Evolutionary conservation across 1,284 basidiomycete genomes (phyloP).

Genomic region (Xanthoconium separans): DNA sequence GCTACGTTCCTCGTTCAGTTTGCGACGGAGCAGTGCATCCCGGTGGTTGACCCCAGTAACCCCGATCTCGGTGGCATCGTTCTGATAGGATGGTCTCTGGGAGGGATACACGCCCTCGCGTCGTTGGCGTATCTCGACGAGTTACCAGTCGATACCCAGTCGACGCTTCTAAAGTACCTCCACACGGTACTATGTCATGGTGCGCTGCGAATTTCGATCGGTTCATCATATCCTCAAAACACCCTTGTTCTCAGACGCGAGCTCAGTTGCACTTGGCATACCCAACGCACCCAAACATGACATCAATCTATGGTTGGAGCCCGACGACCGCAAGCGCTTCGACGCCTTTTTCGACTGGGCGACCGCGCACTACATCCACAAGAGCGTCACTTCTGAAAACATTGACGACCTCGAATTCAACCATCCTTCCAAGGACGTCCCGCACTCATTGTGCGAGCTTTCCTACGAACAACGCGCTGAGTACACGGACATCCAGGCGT

Average conservation of each 20-base stretch:
- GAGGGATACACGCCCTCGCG: conserved; percentile 7
- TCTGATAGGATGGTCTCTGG: conserved; percentile 29
- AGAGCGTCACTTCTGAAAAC: conserved; percentile 17
- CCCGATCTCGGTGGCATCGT: conserved; percentile 17
- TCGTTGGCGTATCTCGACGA: conserved; percentile 24
- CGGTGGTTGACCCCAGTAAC: conserved; percentile 3
- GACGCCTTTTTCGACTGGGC: conserved; percentile 16
- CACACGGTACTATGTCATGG: conserved; percentile 27
- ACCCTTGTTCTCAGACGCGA: conserved; percentile 9
- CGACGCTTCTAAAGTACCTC: conserved; percentile 21
- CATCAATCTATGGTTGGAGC: background rate
- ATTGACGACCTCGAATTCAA: conserved; percentile 24
- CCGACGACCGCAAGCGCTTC: conserved; percentile 16
- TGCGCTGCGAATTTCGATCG: background rate
- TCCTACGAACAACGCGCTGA: conserved; percentile 14
- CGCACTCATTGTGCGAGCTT: conserved; percentile 18
- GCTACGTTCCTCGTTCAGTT: conserved; percentile 25
- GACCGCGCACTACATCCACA: conserved; percentile 20
- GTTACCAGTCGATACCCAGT: conserved; percentile 4
- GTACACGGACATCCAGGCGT: conserved; percentile 16
- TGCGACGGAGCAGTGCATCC: conserved; percentile 21
- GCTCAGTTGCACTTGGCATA: background rate
- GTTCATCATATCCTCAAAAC: background rate
- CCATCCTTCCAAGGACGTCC: background rate
- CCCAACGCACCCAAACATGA: background rate